Percentiles rank a stretch among this genome's conserved stretches.
These are phyloP conservation scores for Botrytis porri DNA, from an alignment of 2,329 filamentous ascomycete genomes.

Conservation along the genomic window DNA sequence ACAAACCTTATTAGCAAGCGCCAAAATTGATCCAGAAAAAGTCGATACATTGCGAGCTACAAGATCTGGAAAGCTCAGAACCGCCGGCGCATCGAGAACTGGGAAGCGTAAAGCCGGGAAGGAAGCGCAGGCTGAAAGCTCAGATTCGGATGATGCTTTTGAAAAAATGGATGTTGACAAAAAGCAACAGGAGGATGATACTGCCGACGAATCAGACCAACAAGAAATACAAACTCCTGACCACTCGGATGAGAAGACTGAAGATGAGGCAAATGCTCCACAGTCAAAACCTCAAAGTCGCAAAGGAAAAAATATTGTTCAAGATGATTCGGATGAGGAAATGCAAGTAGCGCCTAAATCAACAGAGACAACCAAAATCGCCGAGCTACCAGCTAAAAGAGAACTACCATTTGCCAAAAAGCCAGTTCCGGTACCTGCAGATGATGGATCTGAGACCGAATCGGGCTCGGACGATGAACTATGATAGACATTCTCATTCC, in stretches of 20 bases:
- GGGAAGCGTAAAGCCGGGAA: constrained; percentile 50
- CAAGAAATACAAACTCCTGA: constrained; percentile 20
- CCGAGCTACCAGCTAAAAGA: constrained; percentile 24
- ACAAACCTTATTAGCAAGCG: constrained; percentile 53
- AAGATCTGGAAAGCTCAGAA: constrained; percentile 16
- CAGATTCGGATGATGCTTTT: constrained; percentile 46
- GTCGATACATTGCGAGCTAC: constrained; percentile 23
- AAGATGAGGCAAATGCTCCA: constrained; percentile 3
- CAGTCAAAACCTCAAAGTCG: neutral
- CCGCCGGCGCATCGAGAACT: constrained; percentile 41
- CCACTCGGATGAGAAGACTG: constrained; percentile 15
- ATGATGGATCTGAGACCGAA: constrained; percentile 35
- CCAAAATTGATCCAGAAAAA: constrained; percentile 32
- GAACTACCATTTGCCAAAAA: constrained; percentile 30
- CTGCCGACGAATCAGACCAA: constrained; percentile 21
- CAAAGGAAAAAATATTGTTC: neutral
- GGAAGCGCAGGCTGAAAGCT: constrained; percentile 31
- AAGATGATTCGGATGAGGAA: constrained; percentile 5
- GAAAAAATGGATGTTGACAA: constrained; percentile 52
- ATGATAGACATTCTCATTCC: neutral
- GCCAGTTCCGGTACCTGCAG: constrained; percentile 1
- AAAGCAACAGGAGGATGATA: constrained; percentile 23
- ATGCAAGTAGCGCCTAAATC: neutral
- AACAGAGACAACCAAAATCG: constrained; percentile 17
- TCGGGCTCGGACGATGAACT: constrained; percentile 36